Base-by-base conservation (phyloP, 2,329 filamentous ascomycete species). In the Rutstroemia sp. region DNA sequence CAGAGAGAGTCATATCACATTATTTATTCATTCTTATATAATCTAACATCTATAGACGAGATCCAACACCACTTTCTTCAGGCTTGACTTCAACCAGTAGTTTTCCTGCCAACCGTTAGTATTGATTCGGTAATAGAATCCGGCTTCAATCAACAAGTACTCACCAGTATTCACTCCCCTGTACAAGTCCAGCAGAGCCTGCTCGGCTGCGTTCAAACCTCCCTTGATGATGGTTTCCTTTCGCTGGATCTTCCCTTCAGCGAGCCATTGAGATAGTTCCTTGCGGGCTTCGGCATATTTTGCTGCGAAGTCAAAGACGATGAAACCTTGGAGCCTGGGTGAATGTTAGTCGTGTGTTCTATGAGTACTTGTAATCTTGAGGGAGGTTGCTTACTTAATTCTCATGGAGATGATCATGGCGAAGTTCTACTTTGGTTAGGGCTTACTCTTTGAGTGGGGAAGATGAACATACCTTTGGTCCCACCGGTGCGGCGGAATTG, bases 221-320 rank as follows among this genome's bases (percentile, higher is more conserved):
- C 87, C 87, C 63, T 79, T 79, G 59, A 90, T 71, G 57, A 92
- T 79, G 2, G 84, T 85, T 71, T 90, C 86, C 68, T 84, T 84
- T 57, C 83, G 73, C 78, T 88, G 82, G 60, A 92, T 70, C 73
- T 84, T 88, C 50, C 88, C 88, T 67, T 89, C 82, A 2, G 74
- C 73, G n/a, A 89, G 68, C 87, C 87, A 91, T 60, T 79, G 70
- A 1, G 78, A 77, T 14, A 91, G 73, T 63, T 89, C 77, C 66
- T 78, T 73, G 62, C 79, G 72, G 0, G 85, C 88, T 44, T 72
- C 69, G 0, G 76, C 66, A 67, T 79, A 87, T 65, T 85, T 76
- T 52, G 78, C 73, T 4, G 69, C 71, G 65, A 78, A 88, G 68
- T 91, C 88, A 55, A 88, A 80, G 49, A 89, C 79, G 60, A 91